A percentile compares a stretch with the other conserved stretches of the same genome.
These are phyloP conservation scores for Alternaria sp. DNA, from an alignment of 2,329 filamentous ascomycete genomes.

Conservation along the genomic window DNA sequence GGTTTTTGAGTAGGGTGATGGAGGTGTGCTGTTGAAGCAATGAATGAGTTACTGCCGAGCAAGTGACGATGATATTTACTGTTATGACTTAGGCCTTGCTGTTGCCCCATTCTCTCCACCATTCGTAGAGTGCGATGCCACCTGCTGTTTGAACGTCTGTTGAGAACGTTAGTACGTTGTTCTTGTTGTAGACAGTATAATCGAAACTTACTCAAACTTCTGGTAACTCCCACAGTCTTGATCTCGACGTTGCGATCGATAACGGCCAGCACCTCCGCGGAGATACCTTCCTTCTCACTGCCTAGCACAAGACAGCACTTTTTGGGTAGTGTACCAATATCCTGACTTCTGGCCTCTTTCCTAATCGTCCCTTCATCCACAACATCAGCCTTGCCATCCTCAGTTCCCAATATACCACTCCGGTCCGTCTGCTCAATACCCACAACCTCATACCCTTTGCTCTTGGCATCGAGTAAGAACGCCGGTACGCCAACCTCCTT, in stretches of 20 bases:
- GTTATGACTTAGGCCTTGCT: constrained; percentile 1
- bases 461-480: constrained; percentile 51
- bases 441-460: constrained; percentile 58
- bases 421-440: constrained; percentile 62
- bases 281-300: constrained; percentile 59
- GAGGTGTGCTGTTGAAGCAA: no score
- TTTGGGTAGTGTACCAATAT: constrained; percentile 41
- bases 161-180: background rate
- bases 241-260: constrained; percentile 62
- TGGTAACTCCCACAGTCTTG: constrained; percentile 58
- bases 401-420: constrained; percentile 52
- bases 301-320: constrained; percentile 57
- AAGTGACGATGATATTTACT: no score
- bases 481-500: constrained; percentile 38
- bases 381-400: background rate
- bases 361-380: background rate
- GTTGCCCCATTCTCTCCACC: constrained; percentile 52
- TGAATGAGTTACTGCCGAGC: background rate
- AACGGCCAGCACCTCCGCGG: constrained; percentile 54
- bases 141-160: constrained; percentile 60
- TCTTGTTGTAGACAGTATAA: no score
- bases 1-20: background rate
- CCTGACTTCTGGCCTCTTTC: background rate
- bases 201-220: constrained; percentile 52
- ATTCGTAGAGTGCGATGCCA: constrained; percentile 60